Evolutionary conservation across 116 monocot species (phyloP), one percentile per base, ranked within the genome.

Genomic region (Iris pallida): DNA sequence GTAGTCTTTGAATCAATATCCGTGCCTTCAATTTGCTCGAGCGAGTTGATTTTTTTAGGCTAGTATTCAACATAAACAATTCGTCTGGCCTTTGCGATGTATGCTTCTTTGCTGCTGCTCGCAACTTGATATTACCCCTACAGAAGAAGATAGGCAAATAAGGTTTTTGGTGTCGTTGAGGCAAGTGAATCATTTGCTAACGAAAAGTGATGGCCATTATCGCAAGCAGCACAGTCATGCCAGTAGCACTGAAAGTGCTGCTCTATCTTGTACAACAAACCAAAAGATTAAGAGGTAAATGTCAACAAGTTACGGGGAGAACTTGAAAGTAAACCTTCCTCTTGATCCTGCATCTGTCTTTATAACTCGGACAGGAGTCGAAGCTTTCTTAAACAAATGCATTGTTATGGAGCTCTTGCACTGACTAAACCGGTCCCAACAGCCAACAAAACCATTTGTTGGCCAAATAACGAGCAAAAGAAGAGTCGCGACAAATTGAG

Each of bases 31-130:
- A 90, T 53, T 72, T 89, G 65, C 63, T 73, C 46, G 17, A 40
- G 3, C 65, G 67, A 16, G 58, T 18, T 6, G 64, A 47, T 75
- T 59, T 89, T 47, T 81, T 81, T 8, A 52, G 57, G 55, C 51
- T 65, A 65, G 89, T 78, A 30, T 90, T 92, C 42, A 96, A 47
- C 0, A 59, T 43, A 63, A 87, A 49, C 14, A 80, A 86, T 60
- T 65, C 9, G 4, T 78, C 91, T 55, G 53, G 65, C 82, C 91
- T 9, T 9, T 68, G 79, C 4, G 55, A 42, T 6, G 20, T 19
- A n/a, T 76, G 68, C 30, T 85, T 97, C 75, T 79, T 90, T 20
- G 90, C 85, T 30, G 83, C 76, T 55, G 89, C 71, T 49, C 97
- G 70, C 8, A 79, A 66, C 8, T 79, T 75, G 4, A 71, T 77